A percentile compares a stretch with the other conserved stretches of the same genome.
phyloP scores from a whole-genome alignment of 768 basidiomycete species.

The Boletus patriciae region DNA sequence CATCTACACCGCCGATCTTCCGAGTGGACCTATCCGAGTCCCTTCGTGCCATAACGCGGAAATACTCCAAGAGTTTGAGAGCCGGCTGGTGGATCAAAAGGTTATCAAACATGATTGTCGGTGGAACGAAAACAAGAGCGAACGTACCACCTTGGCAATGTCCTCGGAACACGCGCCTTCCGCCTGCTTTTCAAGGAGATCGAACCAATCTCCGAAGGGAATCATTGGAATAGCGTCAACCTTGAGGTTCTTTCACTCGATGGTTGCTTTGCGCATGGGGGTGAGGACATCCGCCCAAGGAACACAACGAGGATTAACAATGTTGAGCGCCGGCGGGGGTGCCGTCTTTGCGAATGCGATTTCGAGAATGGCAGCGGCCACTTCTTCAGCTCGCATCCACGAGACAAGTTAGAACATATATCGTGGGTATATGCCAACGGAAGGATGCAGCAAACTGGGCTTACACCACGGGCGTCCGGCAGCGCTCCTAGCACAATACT shows the following conservation, averaged over 20 bases:
- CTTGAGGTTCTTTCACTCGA: constrained; percentile 9
- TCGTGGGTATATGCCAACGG: constrained; percentile 7
- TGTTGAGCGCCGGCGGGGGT: constrained; percentile 32
- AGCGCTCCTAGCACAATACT: constrained; percentile 28
- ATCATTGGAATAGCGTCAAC: constrained; percentile 20
- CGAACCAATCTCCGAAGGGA: constrained; percentile 33
- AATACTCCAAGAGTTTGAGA: constrained; percentile 32
- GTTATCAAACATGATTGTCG: background rate
- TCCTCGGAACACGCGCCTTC: constrained; percentile 12
- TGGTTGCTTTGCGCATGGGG: constrained; percentile 18
- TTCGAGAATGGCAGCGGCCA: constrained; percentile 35
- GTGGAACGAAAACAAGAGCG: background rate
- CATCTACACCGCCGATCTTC: background rate
- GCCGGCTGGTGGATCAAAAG: constrained; percentile 26
- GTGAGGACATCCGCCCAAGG: constrained; percentile 32
- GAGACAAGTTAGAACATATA: constrained; percentile 20
- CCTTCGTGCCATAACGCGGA: constrained; percentile 18
- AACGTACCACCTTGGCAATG: constrained; percentile 1
- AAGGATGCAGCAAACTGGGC: background rate
- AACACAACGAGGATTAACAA: constrained; percentile 38
- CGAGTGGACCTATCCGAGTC: background rate
- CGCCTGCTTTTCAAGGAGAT: constrained; percentile 26
- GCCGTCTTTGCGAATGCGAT: constrained; percentile 25
- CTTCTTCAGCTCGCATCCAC: constrained; percentile 41
- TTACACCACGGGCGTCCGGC: constrained; percentile 34